phyloP scores from a whole-genome alignment of 495 filamentous ascomycete genomes.

The Hypomontagnella monticulosa region DNA sequence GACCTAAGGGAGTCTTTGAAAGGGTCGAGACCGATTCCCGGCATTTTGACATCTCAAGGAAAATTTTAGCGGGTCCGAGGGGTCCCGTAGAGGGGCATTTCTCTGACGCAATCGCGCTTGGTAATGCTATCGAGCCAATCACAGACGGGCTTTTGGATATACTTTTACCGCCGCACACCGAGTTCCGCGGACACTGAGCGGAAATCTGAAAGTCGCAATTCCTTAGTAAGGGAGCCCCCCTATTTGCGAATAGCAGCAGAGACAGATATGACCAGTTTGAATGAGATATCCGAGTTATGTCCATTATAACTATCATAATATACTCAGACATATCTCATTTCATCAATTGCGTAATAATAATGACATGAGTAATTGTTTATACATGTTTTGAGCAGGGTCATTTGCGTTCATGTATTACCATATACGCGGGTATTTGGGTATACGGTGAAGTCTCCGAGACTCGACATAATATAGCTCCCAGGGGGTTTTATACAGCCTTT shows the following conservation, averaged over 20 bases:
- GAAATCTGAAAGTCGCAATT: conserved; percentile 28
- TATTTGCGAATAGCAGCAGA: too few species aligned
- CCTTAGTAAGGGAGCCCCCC: not conserved
- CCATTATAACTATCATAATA: too few species aligned
- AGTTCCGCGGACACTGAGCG: conserved; percentile 35
- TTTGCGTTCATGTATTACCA: not conserved
- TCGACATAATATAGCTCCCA: not conserved
- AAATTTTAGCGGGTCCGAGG: conserved; percentile 29
- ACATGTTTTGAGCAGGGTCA: not conserved
- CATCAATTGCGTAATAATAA: too few species aligned
- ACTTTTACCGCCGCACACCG: conserved; percentile 23
- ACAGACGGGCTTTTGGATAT: not conserved
- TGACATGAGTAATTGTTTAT: not conserved
- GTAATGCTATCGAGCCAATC: conserved; percentile 30
- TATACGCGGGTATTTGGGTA: too few species aligned
- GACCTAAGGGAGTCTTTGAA: conserved; percentile 9
- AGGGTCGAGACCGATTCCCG: conserved; percentile 36
- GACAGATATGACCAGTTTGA: not conserved
- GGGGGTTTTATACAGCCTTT: not conserved
- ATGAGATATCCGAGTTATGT: too few species aligned
- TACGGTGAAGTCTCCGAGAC: too few species aligned
- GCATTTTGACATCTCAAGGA: conserved; percentile 14
- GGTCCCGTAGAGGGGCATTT: conserved; percentile 18
- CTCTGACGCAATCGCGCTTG: conserved; percentile 38
- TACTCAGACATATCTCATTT: too few species aligned